Evolutionary conservation across 257 asterid species (phyloP).

Genomic region (Asclepias syriaca): DNA sequence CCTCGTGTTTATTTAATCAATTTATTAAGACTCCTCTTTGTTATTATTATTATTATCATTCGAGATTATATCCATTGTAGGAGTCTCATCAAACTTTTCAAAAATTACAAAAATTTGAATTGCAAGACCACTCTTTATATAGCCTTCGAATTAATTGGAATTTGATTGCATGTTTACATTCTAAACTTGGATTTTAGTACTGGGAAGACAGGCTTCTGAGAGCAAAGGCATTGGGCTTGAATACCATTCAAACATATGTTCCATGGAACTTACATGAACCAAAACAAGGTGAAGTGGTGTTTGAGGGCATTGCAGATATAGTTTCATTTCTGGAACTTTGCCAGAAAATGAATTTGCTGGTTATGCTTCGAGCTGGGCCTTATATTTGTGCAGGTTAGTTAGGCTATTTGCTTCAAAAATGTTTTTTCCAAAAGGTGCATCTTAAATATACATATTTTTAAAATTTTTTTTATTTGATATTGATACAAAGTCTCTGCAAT

Average conservation of each 20-base stretch:
- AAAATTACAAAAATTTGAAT: not conserved
- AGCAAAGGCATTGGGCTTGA: slow-evolving; percentile 96
- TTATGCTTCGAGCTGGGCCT: slow-evolving; percentile 95
- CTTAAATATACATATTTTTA: not conserved
- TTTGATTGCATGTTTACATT: slow-evolving; percentile 12
- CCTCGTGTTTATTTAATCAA: not conserved
- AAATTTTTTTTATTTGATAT: too few relatives aligned
- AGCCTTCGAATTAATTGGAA: not conserved
- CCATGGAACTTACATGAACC: slow-evolving; percentile 99
- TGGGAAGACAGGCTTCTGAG: slow-evolving; percentile 96
- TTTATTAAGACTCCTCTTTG: not conserved
- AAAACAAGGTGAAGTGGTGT: slow-evolving; percentile 49
- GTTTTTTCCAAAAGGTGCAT: slow-evolving; percentile 7
- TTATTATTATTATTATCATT: not conserved
- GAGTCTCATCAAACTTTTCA: not conserved
- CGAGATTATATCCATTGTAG: not conserved
- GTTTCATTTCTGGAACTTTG: slow-evolving; percentile 76
- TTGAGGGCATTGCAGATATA: slow-evolving; percentile 80
- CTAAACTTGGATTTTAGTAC: slow-evolving; percentile 42
- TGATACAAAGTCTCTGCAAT: too few relatives aligned
- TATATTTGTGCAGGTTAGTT: slow-evolving; percentile 93
- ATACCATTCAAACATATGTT: slow-evolving; percentile 84
- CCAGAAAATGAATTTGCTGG: slow-evolving; percentile 72
- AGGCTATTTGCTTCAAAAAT: not conserved
- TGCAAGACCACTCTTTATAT: not conserved